Conservation (phyloP, 2,329 filamentous ascomycete species). For the Sclerotinia borealis region DNA sequence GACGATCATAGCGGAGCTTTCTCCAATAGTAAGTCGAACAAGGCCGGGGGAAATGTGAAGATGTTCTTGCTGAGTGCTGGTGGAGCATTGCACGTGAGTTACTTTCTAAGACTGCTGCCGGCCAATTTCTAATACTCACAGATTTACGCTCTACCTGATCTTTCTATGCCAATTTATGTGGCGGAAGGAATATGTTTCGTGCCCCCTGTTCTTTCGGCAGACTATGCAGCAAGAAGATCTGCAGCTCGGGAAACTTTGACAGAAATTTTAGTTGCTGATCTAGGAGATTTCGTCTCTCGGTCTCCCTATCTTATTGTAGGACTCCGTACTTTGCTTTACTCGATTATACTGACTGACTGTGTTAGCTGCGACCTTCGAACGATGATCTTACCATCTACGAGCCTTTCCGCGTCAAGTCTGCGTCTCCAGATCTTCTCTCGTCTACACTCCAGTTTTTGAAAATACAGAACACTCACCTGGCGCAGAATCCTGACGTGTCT, state of each 20-base stretch:
- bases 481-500: constrained; percentile 47
- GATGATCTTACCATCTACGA: constrained; percentile 87
- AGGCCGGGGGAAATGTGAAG: constrained; percentile 48
- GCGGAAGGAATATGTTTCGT: constrained; percentile 74
- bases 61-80: constrained; percentile 71
- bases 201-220: constrained; percentile 66
- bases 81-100: constrained; percentile 67
- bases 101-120: not conserved
- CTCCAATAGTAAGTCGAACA: constrained; percentile 36
- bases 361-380: constrained; percentile 65
- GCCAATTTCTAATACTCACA: constrained; percentile 33
- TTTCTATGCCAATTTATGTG: constrained; percentile 65
- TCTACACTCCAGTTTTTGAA: constrained; percentile 69
- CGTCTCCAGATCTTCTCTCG: constrained; percentile 20
- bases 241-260: constrained; percentile 66
- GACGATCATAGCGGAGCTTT: constrained; percentile 57
- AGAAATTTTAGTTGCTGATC: constrained; percentile 76
- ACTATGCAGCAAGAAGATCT: constrained; percentile 63
- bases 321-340: constrained; percentile 7
- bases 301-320: constrained; percentile 78
- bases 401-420: constrained; percentile 53
- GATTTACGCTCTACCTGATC: constrained; percentile 71
- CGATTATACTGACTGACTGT: constrained; percentile 11
- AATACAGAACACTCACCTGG: constrained; percentile 60
- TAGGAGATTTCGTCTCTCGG: constrained; percentile 67